phyloP scores from a whole-genome alignment of 176 grass and related monocot species.

The Pontederia paniculata region DNA sequence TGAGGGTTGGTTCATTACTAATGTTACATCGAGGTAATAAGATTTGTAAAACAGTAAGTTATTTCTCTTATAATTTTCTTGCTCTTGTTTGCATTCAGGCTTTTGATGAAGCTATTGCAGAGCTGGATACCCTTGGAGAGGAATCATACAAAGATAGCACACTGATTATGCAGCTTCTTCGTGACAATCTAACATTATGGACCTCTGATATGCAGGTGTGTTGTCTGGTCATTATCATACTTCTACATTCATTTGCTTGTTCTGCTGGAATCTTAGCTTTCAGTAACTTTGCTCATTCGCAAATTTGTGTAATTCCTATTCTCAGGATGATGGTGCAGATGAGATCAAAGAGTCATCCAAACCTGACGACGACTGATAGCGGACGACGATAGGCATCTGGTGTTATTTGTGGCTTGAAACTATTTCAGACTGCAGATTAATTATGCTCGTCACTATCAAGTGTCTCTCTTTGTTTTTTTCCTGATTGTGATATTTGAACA shows the following conservation, averaged over 20 bases:
- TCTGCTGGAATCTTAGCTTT: background rate
- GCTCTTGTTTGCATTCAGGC: slow-evolving; percentile 26
- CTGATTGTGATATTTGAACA: background rate
- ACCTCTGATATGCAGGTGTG: slow-evolving; percentile 93
- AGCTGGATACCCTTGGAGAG: slow-evolving; percentile 78
- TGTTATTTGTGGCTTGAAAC: background rate
- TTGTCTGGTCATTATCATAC: slow-evolving; percentile 1
- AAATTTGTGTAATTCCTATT: background rate
- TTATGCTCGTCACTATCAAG: background rate
- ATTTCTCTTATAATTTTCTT: too few relatives aligned
- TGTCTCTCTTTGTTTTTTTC: background rate
- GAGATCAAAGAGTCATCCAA: slow-evolving; percentile 77
- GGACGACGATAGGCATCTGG: slow-evolving; percentile 14
- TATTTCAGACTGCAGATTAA: background rate
- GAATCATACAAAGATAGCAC: slow-evolving; percentile 98
- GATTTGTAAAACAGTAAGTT: too few relatives aligned
- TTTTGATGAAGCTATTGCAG: slow-evolving; percentile 78
- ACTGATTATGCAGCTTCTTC: slow-evolving; percentile 90
- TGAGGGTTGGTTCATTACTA: too few relatives aligned
- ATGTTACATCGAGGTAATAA: too few relatives aligned
- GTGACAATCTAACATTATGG: slow-evolving; percentile 90
- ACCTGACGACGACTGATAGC: slow-evolving; percentile 49
- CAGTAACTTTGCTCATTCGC: background rate
- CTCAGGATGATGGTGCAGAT: slow-evolving; percentile 61
- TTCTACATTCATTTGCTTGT: background rate